Base-by-base conservation (phyloP, 2,329 filamentous ascomycete genomes). In the Penicillium sp. region DNA sequence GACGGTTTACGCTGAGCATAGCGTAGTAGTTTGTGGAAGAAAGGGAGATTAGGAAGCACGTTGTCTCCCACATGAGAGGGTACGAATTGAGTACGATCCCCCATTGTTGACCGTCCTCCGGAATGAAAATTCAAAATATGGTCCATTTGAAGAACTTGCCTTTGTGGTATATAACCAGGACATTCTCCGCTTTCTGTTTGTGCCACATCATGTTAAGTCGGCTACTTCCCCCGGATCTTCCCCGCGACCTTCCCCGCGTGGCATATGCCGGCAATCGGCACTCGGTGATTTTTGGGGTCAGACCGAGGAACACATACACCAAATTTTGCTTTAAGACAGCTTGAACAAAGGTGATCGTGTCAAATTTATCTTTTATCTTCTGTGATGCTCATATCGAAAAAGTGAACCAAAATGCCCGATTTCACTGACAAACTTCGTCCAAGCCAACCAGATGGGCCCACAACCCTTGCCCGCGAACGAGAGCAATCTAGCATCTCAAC, bases 371-470 rank as follows among this genome's bases (percentile, higher is more conserved):
- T 11, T 2, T 1, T 4, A 39, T 3, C 3, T 11, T 3, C n/a
- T 39, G 35, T 39, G 35, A 39, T 19, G n/a, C 35, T 19, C 16
- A 19, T 5, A 22, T 22, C 39, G 19, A 42, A 13, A 42, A 16
- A 21, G 24, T 46, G 13, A 47, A 42, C 22, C 42, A 60, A 33
- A 26, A 81, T 81, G 79, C 63, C 72, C 22, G 80, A 83, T 70
- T 82, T 83, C 67, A 80, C 79, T 52, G 76, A 79, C 65, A 71
- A 71, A 19, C 77, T 83, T 29, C 77, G 74, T 62, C 81, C 81
- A 56, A 76, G 66, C 54, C 73, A 74, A 62, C 74, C 74, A 45
- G 72, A 77, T 61, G 81, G 81, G 26, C 76, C 78, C 22, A 74
- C 73, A 16, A 78, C 79, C 27, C 72, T 84, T 11, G 67, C 75